phyloP scores from a whole-genome alignment of 2,329 filamentous ascomycete species.

The Penicillium fuscoglaucum region DNA sequence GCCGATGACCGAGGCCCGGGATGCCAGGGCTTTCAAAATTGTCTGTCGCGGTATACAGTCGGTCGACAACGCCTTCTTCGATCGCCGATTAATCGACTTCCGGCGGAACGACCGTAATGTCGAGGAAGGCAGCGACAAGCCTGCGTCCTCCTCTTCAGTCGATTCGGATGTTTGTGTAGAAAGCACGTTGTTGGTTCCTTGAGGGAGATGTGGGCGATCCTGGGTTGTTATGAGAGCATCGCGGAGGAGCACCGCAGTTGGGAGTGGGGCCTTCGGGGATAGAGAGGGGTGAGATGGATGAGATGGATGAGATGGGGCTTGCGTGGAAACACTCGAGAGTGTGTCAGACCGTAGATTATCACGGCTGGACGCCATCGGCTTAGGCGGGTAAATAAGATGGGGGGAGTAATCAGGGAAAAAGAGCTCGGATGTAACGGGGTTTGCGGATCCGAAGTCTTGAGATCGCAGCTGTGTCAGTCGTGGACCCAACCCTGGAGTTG shows the following conservation, averaged over 20 bases:
- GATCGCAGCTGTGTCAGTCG: slow-evolving; percentile 10
- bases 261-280: slow-evolving; percentile 26
- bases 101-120: slow-evolving; percentile 38
- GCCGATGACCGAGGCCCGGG: slow-evolving; percentile 55
- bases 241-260: slow-evolving; percentile 42
- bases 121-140: slow-evolving; percentile 30
- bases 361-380: slow-evolving; percentile 24
- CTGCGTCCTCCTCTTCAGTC: slow-evolving; percentile 28
- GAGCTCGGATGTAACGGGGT: slow-evolving; percentile 35
- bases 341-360: slow-evolving; percentile 21
- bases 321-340: slow-evolving; percentile 14
- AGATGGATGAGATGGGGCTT: neutral
- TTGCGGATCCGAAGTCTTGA: slow-evolving; percentile 16
- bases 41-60: slow-evolving; percentile 75
- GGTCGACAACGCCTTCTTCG: slow-evolving; percentile 58
- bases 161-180: slow-evolving; percentile 23
- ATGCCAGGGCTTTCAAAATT: slow-evolving; percentile 77
- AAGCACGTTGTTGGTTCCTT: slow-evolving; percentile 21
- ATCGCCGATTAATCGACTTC: slow-evolving; percentile 34
- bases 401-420: slow-evolving; percentile 7
- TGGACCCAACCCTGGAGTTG: neutral
- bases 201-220: slow-evolving; percentile 31
- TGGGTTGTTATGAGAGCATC: slow-evolving; percentile 46
- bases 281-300: slow-evolving; percentile 18
- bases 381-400: slow-evolving; percentile 23